These are phyloP conservation scores for Corniculantispora saksenae DNA, from an alignment of 2,329 filamentous ascomycete species.

Conservation along the genomic window DNA sequence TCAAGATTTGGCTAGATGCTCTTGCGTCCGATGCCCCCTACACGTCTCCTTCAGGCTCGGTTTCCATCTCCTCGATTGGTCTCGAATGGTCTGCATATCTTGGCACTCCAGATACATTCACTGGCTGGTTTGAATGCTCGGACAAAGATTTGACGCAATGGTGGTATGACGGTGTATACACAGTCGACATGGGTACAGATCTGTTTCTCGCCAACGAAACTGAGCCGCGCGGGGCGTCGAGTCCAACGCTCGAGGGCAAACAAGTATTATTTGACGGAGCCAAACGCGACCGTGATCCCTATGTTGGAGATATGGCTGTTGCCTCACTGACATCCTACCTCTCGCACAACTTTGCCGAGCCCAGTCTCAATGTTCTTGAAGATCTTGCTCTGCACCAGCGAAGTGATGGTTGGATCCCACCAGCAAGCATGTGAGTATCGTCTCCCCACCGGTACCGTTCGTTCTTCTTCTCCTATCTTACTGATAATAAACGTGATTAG, in stretches of 20 bases:
- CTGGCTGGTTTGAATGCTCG: slow-evolving; percentile 54
- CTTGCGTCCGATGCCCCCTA: slow-evolving; percentile 45
- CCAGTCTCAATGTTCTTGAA: slow-evolving; percentile 48
- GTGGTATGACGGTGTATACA: slow-evolving; percentile 57
- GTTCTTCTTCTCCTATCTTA: neutral
- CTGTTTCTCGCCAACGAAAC: slow-evolving; percentile 48
- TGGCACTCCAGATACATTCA: slow-evolving; percentile 50
- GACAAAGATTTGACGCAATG: slow-evolving; percentile 50
- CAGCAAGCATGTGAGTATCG: slow-evolving; percentile 48
- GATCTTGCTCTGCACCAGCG: slow-evolving; percentile 52
- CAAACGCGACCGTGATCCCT: slow-evolving; percentile 55
- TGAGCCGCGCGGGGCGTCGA: slow-evolving; percentile 47
- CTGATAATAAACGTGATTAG: slow-evolving; percentile 25
- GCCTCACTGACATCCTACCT: slow-evolving; percentile 50
- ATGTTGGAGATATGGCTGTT: slow-evolving; percentile 54
- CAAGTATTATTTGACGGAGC: slow-evolving; percentile 51
- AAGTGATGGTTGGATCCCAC: slow-evolving; percentile 54
- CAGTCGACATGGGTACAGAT: slow-evolving; percentile 50
- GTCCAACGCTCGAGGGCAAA: slow-evolving; percentile 45
- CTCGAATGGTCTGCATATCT: slow-evolving; percentile 47
- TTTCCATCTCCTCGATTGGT: slow-evolving; percentile 44
- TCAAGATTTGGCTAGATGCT: slow-evolving; percentile 50
- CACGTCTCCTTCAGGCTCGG: slow-evolving; percentile 42
- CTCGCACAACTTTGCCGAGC: slow-evolving; percentile 43
- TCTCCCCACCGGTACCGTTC: neutral